These are phyloP conservation scores for Odontarrhena argentea DNA, from an alignment of 345 rosid species.

Conservation along the genomic window DNA sequence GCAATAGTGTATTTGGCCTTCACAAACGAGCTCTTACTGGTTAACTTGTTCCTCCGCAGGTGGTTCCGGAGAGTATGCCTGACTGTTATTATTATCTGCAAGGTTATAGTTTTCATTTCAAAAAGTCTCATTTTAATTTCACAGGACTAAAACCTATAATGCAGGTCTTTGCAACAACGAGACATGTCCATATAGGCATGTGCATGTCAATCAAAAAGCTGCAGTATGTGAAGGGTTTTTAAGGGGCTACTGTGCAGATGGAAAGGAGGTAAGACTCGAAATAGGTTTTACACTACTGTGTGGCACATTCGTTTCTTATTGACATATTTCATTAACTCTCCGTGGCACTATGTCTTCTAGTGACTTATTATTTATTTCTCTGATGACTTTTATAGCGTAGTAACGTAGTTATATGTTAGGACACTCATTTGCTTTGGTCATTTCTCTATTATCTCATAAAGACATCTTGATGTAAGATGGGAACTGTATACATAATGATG, in stretches of 20 bases:
- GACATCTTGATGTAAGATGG: background rate
- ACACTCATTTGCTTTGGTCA: background rate
- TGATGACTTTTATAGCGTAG: no score
- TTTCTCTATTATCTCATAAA: background rate
- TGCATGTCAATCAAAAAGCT: conserved; percentile 71
- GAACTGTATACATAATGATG: conserved; percentile 29
- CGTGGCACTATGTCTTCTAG: no score
- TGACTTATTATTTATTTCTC: no score
- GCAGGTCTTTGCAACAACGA: conserved; percentile 79
- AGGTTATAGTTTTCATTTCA: conserved; percentile 47
- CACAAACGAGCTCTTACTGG: conserved; percentile 8
- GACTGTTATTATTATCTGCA: conserved; percentile 80
- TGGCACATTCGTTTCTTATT: background rate
- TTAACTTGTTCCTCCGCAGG: conserved; percentile 48
- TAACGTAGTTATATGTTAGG: no score
- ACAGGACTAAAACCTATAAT: background rate
- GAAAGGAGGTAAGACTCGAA: conserved; percentile 59
- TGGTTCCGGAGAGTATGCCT: conserved; percentile 87
- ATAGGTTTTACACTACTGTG: no score
- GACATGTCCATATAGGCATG: conserved; percentile 80
- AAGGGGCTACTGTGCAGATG: conserved; percentile 77
- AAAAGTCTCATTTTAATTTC: background rate
- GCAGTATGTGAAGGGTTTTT: conserved; percentile 72
- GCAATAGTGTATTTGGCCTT: conserved; percentile 3
- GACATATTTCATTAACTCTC: no score